A percentile compares a stretch with the other conserved stretches of the same genome.
phyloP scores from a whole-genome alignment of 2,329 filamentous ascomycete species.

The Cladosporium sp. region DNA sequence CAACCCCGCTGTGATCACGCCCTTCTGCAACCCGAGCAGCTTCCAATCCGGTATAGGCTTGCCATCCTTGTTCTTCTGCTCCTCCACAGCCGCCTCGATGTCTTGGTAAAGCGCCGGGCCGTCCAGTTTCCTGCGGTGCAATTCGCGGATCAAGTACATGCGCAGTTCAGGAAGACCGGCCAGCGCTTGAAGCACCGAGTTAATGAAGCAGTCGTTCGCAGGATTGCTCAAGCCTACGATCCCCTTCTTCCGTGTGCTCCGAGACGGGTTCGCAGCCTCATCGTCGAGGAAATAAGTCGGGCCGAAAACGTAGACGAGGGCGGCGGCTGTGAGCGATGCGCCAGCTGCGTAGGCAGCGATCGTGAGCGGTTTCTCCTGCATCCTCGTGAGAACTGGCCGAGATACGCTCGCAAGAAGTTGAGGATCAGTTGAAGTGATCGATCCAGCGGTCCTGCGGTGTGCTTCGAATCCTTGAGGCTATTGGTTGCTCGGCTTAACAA shows the following conservation, averaged over 20 bases:
- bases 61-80: constrained; percentile 51
- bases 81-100: constrained; percentile 46
- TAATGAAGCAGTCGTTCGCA: constrained; percentile 80
- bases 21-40: constrained; percentile 62
- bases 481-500: constrained; percentile 7
- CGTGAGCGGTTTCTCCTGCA: constrained; percentile 77
- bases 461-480: neutral
- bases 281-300: constrained; percentile 95
- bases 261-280: constrained; percentile 54
- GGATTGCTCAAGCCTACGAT: constrained; percentile 85
- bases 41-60: constrained; percentile 39
- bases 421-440: neutral
- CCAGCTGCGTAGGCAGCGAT: constrained; percentile 92
- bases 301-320: constrained; percentile 93
- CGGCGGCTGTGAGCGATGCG: constrained; percentile 88
- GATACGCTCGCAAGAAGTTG: neutral
- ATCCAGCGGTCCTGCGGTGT: neutral
- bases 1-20: constrained; percentile 75
- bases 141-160: constrained; percentile 85
- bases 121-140: constrained; percentile 75
- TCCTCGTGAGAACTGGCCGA: constrained; percentile 32
- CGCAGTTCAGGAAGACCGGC: constrained; percentile 85
- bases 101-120: constrained; percentile 67
- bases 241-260: constrained; percentile 66
- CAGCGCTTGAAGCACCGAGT: constrained; percentile 88